phyloP scores from a whole-genome alignment of 768 basidiomycete species.

The Guyanaporus albipodus region DNA sequence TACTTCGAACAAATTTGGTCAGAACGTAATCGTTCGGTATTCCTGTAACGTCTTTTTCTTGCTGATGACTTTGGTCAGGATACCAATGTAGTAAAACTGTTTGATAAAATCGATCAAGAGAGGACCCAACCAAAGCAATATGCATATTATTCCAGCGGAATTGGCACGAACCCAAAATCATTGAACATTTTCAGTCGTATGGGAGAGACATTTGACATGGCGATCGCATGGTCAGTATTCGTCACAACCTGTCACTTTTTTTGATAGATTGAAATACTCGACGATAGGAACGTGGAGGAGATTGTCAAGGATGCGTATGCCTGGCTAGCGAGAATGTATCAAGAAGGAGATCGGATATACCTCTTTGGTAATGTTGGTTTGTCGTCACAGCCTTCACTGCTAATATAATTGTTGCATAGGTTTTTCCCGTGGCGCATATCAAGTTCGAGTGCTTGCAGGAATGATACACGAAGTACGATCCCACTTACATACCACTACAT shows the following conservation, averaged over 20 bases:
- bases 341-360: constrained; percentile 28
- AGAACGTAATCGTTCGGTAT: constrained; percentile 37
- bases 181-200: neutral
- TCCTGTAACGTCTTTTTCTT: neutral
- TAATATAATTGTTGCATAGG: constrained; percentile 11
- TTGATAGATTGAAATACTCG: too few species aligned
- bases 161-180: constrained; percentile 26
- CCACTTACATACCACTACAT: too few species aligned
- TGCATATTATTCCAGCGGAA: constrained; percentile 35
- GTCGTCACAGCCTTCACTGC: neutral
- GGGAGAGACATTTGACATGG: neutral
- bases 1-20: constrained; percentile 11
- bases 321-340: neutral
- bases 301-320: constrained; percentile 3
- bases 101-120: constrained; percentile 21
- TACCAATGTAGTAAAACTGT: constrained; percentile 34
- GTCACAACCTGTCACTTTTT: too few species aligned
- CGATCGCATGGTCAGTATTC: neutral
- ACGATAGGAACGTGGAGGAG: neutral
- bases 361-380: constrained; percentile 30
- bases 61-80: constrained; percentile 17
- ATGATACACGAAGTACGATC: constrained; percentile 36
- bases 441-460: constrained; percentile 36
- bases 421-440: constrained; percentile 45
- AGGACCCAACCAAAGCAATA: constrained; percentile 8